Evolutionary conservation across 1,139 yeast species (phyloP), one percentile per base, ranked within the genome.

Genomic region (Pichiaceae sp.): DNA sequence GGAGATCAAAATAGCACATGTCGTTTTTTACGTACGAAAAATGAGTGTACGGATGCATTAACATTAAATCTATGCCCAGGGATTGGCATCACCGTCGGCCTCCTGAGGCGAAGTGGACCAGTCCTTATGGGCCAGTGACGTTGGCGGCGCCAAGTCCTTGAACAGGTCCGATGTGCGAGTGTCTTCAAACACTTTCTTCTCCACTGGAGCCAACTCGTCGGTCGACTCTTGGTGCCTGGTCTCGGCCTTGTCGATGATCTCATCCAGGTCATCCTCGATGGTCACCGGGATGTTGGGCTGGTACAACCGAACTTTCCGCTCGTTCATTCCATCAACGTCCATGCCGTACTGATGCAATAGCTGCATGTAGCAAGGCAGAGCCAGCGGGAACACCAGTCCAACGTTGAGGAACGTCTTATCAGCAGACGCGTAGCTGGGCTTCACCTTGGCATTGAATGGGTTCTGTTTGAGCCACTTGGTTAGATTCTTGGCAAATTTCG

Each of bases 241-340:
- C n/a, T 7, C 14, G 38, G 57, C 60, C 29, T 60, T 64, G 36
- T 70, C 76, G 40, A 66, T 71, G 17, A 79, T 66, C 32, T 77
- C 82, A 46, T 78, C 87, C 27, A 80, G 59, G 34, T 69, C 75
- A 52, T 82, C 93, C 40, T 75, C 59, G 3, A 80, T 60, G 5
- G 65, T 67, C 21, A 74, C 59, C 1, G 87, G 84, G 37, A 82
- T 57, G 17, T 72, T 62, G 2, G 93, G 91, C 50, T 76, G 82
- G 48, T 64, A 76, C 40, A 72, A 62, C 43, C 63, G 62, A 24
- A 76, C 66, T 35, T 48, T 56, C 35, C 68, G 56, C 32, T 63
- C 60, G 33, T 66, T 62, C 33, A 67, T 59, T 3, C 70, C 57
- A 3, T 78, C 79, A 17, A 71, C 52, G 3, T 83, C 84, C 1